Evolutionary conservation across 202 grass and related monocot species (phyloP), one percentile per base, ranked within the genome.

Genomic region (Schoenoplectus triqueter): DNA sequence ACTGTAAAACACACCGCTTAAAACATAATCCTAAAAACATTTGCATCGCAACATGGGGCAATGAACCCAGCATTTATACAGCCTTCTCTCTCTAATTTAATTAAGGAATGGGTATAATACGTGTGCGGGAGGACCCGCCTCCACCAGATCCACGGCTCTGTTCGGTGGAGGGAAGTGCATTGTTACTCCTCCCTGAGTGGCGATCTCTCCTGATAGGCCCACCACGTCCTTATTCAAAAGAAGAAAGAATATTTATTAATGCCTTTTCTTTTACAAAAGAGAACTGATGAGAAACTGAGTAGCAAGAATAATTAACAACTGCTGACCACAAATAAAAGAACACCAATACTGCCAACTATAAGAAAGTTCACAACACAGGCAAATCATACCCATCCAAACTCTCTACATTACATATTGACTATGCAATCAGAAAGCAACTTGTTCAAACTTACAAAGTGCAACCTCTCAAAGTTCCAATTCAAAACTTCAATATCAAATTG

Each of bases 141-240:
- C 78, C 66, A 21, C 85, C 87, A 1, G 88, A 69, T 40, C 87
- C 88, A 11, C 62, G 87, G 41, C 39, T 44, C 66, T 84, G 86
- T 69, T 91, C 84, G 13, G 20, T 81, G 66, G 66, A 69, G 15
- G 90, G 90, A 86, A 90, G 88, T 0, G 89, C 86, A 88, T 88
- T 59, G 10, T 59, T 87, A 5, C 68, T 81, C 67, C 70, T 72
- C 6, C 84, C 57, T 14, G 80, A 9, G 5, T 86, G 84, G 44
- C 59, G 52, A 46, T 78, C 86, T 22, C 47, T 80, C 78, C 86
- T 84, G 45, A 64, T 80, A 13, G 31, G 4, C 9, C 63, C 69
- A 46, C 44, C 66, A 75, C 82, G 83, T 54, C 84, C 90, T 31
- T 97, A 75, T 83, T 5, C 5, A 41, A 87, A 81, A 60, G 5